phyloP scores from a whole-genome alignment of 345 rosid genomes.

The Erysimum cheiranthoides region DNA sequence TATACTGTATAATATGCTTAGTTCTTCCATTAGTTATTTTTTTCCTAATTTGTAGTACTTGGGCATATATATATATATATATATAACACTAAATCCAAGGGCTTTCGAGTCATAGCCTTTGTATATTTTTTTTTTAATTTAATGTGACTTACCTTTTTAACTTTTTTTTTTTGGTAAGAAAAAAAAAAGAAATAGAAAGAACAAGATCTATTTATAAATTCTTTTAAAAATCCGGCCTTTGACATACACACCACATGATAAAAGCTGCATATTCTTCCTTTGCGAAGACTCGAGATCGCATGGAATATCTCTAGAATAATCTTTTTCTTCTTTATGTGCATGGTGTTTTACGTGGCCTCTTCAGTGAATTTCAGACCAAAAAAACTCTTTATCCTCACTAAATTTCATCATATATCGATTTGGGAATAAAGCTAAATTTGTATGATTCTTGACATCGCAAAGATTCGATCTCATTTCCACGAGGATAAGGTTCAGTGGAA shows the following conservation, averaged over 20 bases:
- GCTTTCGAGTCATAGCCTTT: neutral
- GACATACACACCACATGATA: neutral
- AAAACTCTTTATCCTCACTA: too few species aligned
- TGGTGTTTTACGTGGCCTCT: constrained; percentile 23
- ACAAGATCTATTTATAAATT: neutral
- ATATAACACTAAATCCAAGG: too few species aligned
- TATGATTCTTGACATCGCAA: constrained; percentile 35
- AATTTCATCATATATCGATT: constrained; percentile 17
- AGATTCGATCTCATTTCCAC: constrained; percentile 35
- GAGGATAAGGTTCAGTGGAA: constrained; percentile 29
- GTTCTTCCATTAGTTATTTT: neutral
- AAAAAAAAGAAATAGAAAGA: too few species aligned
- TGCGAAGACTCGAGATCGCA: constrained; percentile 35
- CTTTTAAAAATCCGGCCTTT: neutral
- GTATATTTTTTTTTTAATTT: too few species aligned
- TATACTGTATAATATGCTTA: neutral
- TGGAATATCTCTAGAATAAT: constrained; percentile 20
- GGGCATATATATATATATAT: too few species aligned
- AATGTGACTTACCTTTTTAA: too few species aligned
- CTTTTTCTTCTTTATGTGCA: neutral
- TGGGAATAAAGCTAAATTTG: constrained; percentile 22
- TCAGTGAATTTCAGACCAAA: constrained; percentile 10
- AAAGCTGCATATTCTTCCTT: constrained; percentile 18
- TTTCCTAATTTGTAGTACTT: neutral
- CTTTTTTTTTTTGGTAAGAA: too few species aligned